Base-by-base conservation (phyloP, 345 rosid species). In the Raphanus raphanistrum region DNA sequence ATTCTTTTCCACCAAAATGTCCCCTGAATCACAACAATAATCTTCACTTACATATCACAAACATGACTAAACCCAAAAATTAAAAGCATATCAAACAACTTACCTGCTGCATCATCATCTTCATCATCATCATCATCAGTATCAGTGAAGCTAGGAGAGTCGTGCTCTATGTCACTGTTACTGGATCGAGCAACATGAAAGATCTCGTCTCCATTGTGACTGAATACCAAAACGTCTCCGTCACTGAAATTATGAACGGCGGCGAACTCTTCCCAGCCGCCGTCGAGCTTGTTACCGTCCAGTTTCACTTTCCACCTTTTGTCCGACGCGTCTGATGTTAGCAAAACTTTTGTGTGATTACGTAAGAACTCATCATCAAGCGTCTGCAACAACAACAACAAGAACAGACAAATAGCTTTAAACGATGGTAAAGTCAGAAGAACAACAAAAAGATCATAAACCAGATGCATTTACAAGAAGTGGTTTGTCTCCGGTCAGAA, bases 221-320 rank as follows among this genome's bases (percentile, higher is more conserved):
- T 66, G 38, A 78, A 78, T 58, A 26, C 55, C 68, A 72, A 72
- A 11, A 57, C 68, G 33, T 78, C 77, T 2, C 73, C 77, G 43
- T 71, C 63, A 25, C 4, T 43, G 33, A 72, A 33, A 6, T 26
- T 48, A 26, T 72, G 43, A 11, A 26, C 33, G 13, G 31, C 43
- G 64, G 73, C 69, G 68, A 79, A 79, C 63, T 66, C 48, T 48
- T 72, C 77, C 82, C 82, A 79, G 31, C 82, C 82, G 12, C 41
- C 73, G 32, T 69, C 35, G 26, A 67, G 72, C 38, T 11, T 48
- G 16, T 21, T 25, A 3, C 69, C 70, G 45, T 66, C 43, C 32
- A 79, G 0, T 36, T 72, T 72, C 69, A 79, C 82, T 45, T 72
- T 9, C 74, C 82, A 67, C 6, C 9, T 4, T 33, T 13, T 72